Percentiles rank a stretch among this genome's conserved stretches.
These are phyloP conservation scores for Canna indica DNA, from an alignment of 176 grass and related monocot species.

Conservation along the genomic window DNA sequence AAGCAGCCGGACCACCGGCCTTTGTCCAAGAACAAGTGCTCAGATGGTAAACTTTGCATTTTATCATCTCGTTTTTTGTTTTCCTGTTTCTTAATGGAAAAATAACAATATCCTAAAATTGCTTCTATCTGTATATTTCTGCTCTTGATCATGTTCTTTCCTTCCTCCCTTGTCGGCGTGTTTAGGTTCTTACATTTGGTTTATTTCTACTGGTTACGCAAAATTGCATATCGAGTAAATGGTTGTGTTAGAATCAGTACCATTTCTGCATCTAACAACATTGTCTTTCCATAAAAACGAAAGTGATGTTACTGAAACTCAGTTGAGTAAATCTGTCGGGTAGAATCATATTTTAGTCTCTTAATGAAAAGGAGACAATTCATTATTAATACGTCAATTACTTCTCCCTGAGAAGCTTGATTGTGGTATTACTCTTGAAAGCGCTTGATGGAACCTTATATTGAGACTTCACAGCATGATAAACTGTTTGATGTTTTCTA, in stretches of 20 bases:
- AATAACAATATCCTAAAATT: not conserved
- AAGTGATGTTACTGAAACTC: not conserved
- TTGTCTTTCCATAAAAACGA: not conserved
- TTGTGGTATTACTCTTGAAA: too few species aligned
- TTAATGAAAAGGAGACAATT: not conserved
- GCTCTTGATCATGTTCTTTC: not conserved
- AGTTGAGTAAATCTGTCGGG: not conserved
- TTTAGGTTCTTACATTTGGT: not conserved
- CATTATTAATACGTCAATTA: not conserved
- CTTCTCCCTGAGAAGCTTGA: not conserved
- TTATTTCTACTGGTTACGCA: not conserved
- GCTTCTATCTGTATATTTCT: not conserved
- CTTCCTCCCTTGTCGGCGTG: too few species aligned
- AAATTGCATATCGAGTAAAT: not conserved
- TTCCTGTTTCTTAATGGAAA: not conserved
- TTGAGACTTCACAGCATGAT: too few species aligned
- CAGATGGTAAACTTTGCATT: constrained; percentile 31
- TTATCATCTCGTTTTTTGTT: not conserved
- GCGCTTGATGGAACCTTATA: too few species aligned
- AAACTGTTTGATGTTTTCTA: too few species aligned
- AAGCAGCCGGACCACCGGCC: constrained; percentile 39
- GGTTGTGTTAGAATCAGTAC: not conserved
- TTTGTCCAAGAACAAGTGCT: constrained; percentile 40
- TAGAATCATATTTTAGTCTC: not conserved
- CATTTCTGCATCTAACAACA: not conserved